Base-by-base conservation (phyloP, 129 eudicot genomes). In the Rutidosis leptorrhynchoides region DNA sequence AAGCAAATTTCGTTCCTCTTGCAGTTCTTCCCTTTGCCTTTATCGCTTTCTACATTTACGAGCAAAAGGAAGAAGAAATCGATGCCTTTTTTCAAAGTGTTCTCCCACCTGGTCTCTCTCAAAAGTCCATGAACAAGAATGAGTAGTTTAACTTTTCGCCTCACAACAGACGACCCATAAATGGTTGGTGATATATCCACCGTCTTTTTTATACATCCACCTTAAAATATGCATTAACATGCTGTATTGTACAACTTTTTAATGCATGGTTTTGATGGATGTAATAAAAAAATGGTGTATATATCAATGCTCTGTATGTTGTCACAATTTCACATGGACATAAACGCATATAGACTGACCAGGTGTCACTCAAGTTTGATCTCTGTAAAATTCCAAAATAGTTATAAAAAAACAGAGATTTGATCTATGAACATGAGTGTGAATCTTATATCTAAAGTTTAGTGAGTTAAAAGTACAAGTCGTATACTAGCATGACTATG, bases 1-100 rank as follows among this genome's bases (percentile, higher is more conserved):
- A 9, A 32, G 33, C 28, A 17, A 23, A 33, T 35, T 58, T 20
- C 1, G 33, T 67, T 59, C 71, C 4, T 35, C 35, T 68, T 78
- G 74, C 85, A 92, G 98, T 84, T 49, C 42, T 84, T 54, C 83
- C 84, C n/a, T 32, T 83, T 10, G 63, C 78, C 8, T 81, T 88
- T 64, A 65, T 76, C 48, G 81, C 81, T 14, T 81, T 92, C 71
- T 58, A 58, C 35, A 20, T 88, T 5, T 88, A 92, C 27, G 96
- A 92, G 76, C 79, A 79, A 74, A 83, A 70, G 58, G 96, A 88
- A 79, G 88, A 83, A 22, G 80, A 58, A 49, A 82, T 88, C 19
- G 89, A 92, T 52, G 43, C 29, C 29, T 59, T 85, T 42, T 11
- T 81, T 48, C 82, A 58, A 55, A 65, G 60, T 51, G 26, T 77